phyloP scores from a whole-genome alignment of 208 protist species.

The Lotmaria passim region DNA sequence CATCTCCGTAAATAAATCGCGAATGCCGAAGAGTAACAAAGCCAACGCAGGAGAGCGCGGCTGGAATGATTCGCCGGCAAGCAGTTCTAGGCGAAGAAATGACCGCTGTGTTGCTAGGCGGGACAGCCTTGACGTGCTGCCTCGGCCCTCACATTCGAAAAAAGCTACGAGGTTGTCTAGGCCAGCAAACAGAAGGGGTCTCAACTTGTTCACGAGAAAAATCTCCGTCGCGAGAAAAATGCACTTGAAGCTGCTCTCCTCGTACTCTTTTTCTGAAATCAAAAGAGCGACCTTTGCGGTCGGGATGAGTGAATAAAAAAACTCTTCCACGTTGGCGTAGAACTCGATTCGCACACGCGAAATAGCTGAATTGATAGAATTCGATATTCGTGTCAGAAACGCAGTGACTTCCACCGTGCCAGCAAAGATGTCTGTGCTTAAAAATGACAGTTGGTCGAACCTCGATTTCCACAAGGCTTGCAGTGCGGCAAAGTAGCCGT shows the following conservation, averaged over 20 bases:
- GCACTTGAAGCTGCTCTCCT: conserved; percentile 49
- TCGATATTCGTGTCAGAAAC: conserved; percentile 66
- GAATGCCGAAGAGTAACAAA: conserved; percentile 59
- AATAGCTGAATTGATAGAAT: conserved; percentile 64
- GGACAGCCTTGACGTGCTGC: conserved; percentile 30
- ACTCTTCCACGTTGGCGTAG: conserved; percentile 75
- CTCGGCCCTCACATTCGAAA: conserved; percentile 47
- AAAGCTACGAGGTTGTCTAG: conserved; percentile 61
- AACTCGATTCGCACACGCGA: conserved; percentile 85
- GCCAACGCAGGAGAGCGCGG: conserved; percentile 69
- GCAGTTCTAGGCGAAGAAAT: conserved; percentile 59
- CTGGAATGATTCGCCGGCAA: conserved; percentile 55
- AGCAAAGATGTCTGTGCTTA: conserved; percentile 45
- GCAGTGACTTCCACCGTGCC: conserved; percentile 45
- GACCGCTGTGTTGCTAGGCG: conserved; percentile 42
- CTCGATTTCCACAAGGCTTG: conserved; percentile 59
- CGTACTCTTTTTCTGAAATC: conserved; percentile 45
- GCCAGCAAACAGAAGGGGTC: conserved; percentile 57
- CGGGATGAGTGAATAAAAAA: conserved; percentile 66
- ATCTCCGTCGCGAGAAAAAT: conserved; percentile 76
- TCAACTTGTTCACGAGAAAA: conserved; percentile 72
- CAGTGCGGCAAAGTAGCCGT: conserved; percentile 65
- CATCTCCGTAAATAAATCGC: conserved; percentile 72
- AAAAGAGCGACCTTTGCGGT: conserved; percentile 40
- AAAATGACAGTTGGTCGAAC: conserved; percentile 61